Conservation (phyloP, 345 rosid species). For the Arabidopsis arenosa region DNA sequence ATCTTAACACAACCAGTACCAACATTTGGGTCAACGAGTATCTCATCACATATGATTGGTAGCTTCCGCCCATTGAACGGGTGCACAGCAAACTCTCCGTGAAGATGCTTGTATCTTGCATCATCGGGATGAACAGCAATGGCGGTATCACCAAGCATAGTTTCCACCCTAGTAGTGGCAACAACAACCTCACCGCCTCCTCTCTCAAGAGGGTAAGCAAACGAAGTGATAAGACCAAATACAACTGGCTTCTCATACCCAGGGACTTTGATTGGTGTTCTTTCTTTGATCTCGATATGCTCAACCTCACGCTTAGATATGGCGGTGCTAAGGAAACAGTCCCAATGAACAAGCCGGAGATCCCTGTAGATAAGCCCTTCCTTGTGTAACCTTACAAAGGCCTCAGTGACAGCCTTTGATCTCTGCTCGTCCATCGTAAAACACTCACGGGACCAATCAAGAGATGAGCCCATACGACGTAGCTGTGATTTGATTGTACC, state of each 20-base stretch:
- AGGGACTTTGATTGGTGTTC: constrained; percentile 60
- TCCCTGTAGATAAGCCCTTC: constrained; percentile 86
- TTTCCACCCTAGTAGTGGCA: constrained; percentile 91
- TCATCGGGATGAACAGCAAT: constrained; percentile 87
- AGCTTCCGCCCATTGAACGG: constrained; percentile 84
- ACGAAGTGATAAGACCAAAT: constrained; percentile 80
- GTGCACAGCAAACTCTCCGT: constrained; percentile 69
- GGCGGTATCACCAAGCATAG: constrained; percentile 92
- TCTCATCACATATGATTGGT: constrained; percentile 68
- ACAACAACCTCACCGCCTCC: constrained; percentile 79
- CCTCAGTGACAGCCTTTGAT: constrained; percentile 80
- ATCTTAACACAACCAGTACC: constrained; percentile 97
- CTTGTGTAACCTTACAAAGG: constrained; percentile 60
- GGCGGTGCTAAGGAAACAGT: constrained; percentile 70
- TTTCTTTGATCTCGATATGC: constrained; percentile 67
- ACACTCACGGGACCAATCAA: constrained; percentile 96
- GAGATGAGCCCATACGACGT: constrained; percentile 80
- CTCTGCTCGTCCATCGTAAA: constrained; percentile 88
- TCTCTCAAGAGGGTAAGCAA: constrained; percentile 72
- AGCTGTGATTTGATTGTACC: constrained; percentile 63
- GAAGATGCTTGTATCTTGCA: constrained; percentile 72
- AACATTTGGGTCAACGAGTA: constrained; percentile 71
- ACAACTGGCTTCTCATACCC: constrained; percentile 75
- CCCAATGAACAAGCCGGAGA: constrained; percentile 78
- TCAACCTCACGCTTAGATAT: constrained; percentile 83